Percentiles rank a stretch among this genome's conserved stretches.
Conservation (phyloP, 2,329 filamentous ascomycete genomes). For the Calonectria pteridis region DNA sequence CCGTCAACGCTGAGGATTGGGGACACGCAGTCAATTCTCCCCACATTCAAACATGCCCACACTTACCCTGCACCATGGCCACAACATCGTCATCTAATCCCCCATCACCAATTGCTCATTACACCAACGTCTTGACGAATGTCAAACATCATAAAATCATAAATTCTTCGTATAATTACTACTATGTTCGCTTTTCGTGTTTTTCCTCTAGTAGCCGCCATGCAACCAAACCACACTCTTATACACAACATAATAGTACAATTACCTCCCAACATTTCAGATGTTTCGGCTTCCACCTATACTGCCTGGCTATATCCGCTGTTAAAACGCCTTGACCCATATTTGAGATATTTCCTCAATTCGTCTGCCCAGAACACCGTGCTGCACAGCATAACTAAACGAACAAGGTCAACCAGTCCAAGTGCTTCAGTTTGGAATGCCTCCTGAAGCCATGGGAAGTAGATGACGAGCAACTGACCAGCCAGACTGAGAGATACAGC, state of each 20-base stretch:
- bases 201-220: slow-evolving; percentile 24
- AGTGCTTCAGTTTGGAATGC: slow-evolving; percentile 97
- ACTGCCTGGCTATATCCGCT: slow-evolving; percentile 75
- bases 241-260: slow-evolving; percentile 33
- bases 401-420: slow-evolving; percentile 77
- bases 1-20: slow-evolving; percentile 28
- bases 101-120: neutral
- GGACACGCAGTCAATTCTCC: slow-evolving; percentile 44
- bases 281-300: slow-evolving; percentile 49
- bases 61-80: slow-evolving; percentile 37
- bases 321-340: slow-evolving; percentile 68
- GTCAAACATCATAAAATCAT: neutral
- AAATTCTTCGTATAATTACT: slow-evolving; percentile 10
- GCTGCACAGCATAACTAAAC: slow-evolving; percentile 82
- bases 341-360: slow-evolving; percentile 81
- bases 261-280: slow-evolving; percentile 10
- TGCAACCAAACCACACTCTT: slow-evolving; percentile 31
- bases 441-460: slow-evolving; percentile 91
- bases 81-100: neutral
- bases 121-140: neutral
- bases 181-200: slow-evolving; percentile 7
- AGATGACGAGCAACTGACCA: slow-evolving; percentile 92
- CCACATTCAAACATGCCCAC: slow-evolving; percentile 27
- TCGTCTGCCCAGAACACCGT: slow-evolving; percentile 97
- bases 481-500: slow-evolving; percentile 87